A percentile compares a stretch with the other conserved stretches of the same genome.
These are phyloP conservation scores for Inga oerstediana DNA, from an alignment of 306 rosid genomes.

Conservation along the genomic window DNA sequence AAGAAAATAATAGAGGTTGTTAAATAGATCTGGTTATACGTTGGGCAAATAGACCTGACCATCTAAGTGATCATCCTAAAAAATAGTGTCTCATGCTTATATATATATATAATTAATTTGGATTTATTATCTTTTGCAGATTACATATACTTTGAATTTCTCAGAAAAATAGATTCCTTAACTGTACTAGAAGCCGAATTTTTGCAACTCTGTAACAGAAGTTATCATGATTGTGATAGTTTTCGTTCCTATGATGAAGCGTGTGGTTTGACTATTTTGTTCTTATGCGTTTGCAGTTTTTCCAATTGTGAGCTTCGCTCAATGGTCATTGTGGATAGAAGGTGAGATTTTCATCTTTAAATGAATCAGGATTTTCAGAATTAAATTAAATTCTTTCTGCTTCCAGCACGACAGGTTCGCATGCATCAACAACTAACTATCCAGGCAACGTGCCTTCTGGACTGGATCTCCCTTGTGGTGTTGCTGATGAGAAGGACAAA, in stretches of 20 bases:
- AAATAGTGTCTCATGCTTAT: background rate
- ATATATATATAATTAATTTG: background rate
- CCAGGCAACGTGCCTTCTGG: constrained; percentile 56
- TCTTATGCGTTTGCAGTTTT: constrained; percentile 57
- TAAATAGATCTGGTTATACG: background rate
- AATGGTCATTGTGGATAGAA: constrained; percentile 58
- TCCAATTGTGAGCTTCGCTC: constrained; percentile 80
- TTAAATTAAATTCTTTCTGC: background rate
- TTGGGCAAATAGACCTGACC: background rate
- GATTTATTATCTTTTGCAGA: background rate
- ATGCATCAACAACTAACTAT: constrained; percentile 48
- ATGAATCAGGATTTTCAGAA: constrained; percentile 3
- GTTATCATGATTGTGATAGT: background rate
- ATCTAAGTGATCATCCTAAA: background rate
- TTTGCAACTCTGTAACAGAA: background rate
- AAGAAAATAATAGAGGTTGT: background rate
- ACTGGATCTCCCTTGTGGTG: constrained; percentile 46
- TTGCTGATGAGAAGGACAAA: constrained; percentile 25
- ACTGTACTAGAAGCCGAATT: background rate
- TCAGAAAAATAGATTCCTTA: background rate
- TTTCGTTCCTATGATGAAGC: background rate
- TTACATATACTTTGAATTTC: background rate
- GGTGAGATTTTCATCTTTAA: constrained; percentile 40
- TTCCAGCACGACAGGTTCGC: constrained; percentile 56
- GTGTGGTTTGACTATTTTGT: constrained; percentile 12